Evolutionary conservation across 768 basidiomycete species (phyloP), one percentile per base, ranked within the genome.

Genomic region (Rhodotorula sphaerocarpa): DNA sequence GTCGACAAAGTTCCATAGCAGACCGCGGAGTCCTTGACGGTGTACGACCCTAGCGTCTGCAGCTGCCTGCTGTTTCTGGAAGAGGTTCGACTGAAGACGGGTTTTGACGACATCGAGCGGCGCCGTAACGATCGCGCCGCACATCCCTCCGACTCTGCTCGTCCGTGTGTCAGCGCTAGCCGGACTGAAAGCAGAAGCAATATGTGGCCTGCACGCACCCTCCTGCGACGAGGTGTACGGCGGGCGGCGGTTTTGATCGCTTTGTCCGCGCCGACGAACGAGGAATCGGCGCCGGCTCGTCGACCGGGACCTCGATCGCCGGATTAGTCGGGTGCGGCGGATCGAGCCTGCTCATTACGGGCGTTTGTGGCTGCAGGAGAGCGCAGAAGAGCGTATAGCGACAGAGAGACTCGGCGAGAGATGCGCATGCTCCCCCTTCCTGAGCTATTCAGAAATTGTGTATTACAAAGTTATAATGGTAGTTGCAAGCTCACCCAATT

Each of bases 101-200:
- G 95, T 99, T 78, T 96, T 97, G 66, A 97, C 91, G 36, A 99
- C 90, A 75, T 99, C 95, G 71, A 99, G 93, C 0, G 95, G 93
- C 47, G 90, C 90, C 0, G 95, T 99, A 5, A 96, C 85, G 62
- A 95, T 86, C 23, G 91, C 91, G 39, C 93, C 95, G 72, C 89
- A 89, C 91, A 97, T 93, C 44, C 92, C 95, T 30, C 93, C 95
- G 23, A 96, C 78, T 27, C 93, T 96, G 55, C 0, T 5, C 50
- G 50, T 3, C 4, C 27, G 50, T 30, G 7, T 2, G 33, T 27
- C 1, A 25, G 16, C 6, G 12, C 42, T 57, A 47, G 61, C 48
- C 25, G 33, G 25, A 12, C 7, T 0, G 1, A 9, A 1, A 5
- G 18, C 21, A 42, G 5, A 28, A 3, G 30, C 15, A 20, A n/a